Base-by-base conservation (phyloP, 2,329 filamentous ascomycete species). In the Fonsecaea pugnacius region DNA sequence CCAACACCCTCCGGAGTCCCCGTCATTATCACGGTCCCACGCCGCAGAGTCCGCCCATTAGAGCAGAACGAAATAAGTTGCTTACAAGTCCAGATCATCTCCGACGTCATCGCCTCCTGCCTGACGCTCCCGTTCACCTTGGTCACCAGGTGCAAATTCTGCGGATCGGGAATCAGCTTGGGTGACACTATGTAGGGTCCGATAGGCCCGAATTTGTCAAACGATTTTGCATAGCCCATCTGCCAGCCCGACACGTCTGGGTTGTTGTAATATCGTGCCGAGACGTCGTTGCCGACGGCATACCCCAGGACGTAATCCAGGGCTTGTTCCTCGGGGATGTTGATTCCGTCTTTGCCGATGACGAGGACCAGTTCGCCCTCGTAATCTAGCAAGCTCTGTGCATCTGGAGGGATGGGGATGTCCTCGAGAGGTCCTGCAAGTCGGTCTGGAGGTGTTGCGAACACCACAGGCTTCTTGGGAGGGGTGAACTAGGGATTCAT, bases 221-320 rank as follows among this genome's bases (percentile, higher is more conserved):
- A 75, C 1, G 76, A 76, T 66, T 81, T 80, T 24, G 73, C 72
- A 56, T 75, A 78, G 40, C 71, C 72, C 75, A 77, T 79, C 67
- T 81, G 79, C 0, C 74, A 77, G 0, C 84, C 83, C 0, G 83
- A 83, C 1, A 79, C 73, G 46, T 74, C 76, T 75, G 73, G 72
- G 57, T 76, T 73, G 70, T 79, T 78, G 67, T 74, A 71, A 24
- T 70, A 70, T 16, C 78, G 70, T 5, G 75, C 75, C 30, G 71
- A 75, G n/a, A 80, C 72, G 64, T 80, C 78, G 65, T 80, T 80
- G 53, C 72, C 70, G 4, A 70, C 71, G 1, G 77, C 78, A 67
- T 78, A 80, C 1, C 76, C 78, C 9, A 78, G 69, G 1, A 80
- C 75, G 68, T 79, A 77, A 38, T 76, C 72, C 63, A 79, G 52